These are phyloP conservation scores for Handroanthus guayacan DNA, from an alignment of 257 asterid genomes.

Conservation along the genomic window DNA sequence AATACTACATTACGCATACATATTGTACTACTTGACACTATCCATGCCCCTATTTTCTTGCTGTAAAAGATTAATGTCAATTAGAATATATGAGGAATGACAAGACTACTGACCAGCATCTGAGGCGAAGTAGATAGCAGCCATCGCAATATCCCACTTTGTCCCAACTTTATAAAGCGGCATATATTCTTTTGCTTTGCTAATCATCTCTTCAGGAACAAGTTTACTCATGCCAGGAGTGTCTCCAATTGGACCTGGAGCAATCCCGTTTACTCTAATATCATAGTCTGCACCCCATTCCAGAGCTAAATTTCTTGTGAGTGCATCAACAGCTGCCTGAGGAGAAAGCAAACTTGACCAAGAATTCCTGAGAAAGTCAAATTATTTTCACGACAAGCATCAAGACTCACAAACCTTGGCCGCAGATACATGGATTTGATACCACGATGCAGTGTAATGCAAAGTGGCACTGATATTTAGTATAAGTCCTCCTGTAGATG, in stretches of 20 bases:
- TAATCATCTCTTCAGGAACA: constrained; percentile 57
- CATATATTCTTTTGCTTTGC: constrained; percentile 47
- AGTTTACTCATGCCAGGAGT: constrained; percentile 81
- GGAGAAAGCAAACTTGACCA: constrained; percentile 1
- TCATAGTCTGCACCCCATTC: constrained; percentile 92
- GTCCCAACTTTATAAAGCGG: constrained; percentile 71
- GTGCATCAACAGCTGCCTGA: constrained; percentile 81
- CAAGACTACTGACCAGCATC: constrained; percentile 65
- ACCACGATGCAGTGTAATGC: constrained; percentile 84
- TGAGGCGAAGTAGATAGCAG: constrained; percentile 80
- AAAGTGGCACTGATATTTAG: constrained; percentile 82
- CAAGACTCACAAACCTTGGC: constrained; percentile 68
- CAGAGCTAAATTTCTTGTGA: constrained; percentile 76
- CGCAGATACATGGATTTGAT: constrained; percentile 82
- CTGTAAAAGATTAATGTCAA: constrained; percentile 1
- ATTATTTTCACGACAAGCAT: background rate
- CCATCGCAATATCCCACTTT: constrained; percentile 89
- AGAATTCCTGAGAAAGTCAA: background rate
- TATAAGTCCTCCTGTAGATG: constrained; percentile 66
- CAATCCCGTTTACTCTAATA: constrained; percentile 80
- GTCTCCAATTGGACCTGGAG: constrained; percentile 88
- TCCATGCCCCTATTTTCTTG: background rate
- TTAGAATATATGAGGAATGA: background rate
- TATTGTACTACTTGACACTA: too few species aligned
- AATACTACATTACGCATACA: too few species aligned